These are phyloP conservation scores for Yamadazyma sp. DNA, from an alignment of 1,139 yeast genomes.

Conservation along the genomic window DNA sequence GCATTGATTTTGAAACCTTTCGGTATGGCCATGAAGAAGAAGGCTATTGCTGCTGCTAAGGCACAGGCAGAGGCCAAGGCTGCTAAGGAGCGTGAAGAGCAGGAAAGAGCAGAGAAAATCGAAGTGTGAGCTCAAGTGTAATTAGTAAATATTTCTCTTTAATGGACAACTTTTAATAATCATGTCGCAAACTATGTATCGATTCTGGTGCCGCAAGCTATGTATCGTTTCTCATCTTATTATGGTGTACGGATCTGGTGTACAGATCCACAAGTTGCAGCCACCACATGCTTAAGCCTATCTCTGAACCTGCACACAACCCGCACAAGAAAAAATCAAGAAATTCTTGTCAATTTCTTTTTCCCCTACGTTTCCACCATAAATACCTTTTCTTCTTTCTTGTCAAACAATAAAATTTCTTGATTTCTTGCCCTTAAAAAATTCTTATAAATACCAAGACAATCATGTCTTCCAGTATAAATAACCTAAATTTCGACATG, in stretches of 20 bases:
- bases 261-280: neutral
- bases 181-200: no score
- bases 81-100: conserved; percentile 4
- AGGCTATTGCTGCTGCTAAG: conserved; percentile 18
- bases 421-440: neutral
- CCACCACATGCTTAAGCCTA: neutral
- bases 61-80: conserved; percentile 10
- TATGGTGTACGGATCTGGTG: neutral
- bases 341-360: conserved; percentile 1
- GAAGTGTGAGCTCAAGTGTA: no score
- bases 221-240: no score
- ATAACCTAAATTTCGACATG: conserved; percentile 10
- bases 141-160: no score
- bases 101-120: neutral
- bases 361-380: neutral
- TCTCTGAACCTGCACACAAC: neutral
- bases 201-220: no score
- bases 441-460: conserved; percentile 7
- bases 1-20: conserved; percentile 42
- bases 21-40: conserved; percentile 27
- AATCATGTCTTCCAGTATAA: conserved; percentile 8
- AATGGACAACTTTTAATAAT: no score
- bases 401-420: neutral
- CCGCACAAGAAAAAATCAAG: conserved; percentile 1
- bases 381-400: no score